Evolutionary conservation across 164 flowering plant genomes (phyloP).

Genomic region (Vitis cinerea): DNA sequence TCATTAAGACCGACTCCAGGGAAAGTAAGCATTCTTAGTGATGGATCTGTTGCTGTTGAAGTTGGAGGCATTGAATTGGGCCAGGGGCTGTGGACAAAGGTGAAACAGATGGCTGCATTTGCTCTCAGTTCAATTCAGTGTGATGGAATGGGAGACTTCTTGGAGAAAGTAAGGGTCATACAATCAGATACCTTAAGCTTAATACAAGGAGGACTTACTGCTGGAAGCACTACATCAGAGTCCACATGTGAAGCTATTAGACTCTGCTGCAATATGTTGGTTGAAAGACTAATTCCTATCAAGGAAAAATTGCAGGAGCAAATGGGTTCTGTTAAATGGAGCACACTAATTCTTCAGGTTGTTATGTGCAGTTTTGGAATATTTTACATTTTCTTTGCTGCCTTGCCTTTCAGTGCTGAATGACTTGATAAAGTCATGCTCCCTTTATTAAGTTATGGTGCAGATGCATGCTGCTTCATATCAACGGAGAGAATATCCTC

Average conservation of each 20-base stretch:
- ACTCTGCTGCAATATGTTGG: constrained; percentile 67
- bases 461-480: not conserved
- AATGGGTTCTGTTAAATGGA: constrained; percentile 63
- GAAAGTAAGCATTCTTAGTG: constrained; percentile 75
- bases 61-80: constrained; percentile 96
- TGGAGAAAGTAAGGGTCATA: constrained; percentile 67
- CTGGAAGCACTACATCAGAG: constrained; percentile 92
- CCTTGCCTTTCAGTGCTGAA: not conserved
- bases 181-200: constrained; percentile 86
- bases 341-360: constrained; percentile 61
- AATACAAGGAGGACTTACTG: constrained; percentile 83
- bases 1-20: constrained; percentile 64
- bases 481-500: not conserved
- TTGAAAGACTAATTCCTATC: constrained; percentile 61
- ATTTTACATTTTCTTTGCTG: no score
- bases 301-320: constrained; percentile 51
- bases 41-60: constrained; percentile 89
- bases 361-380: not conserved
- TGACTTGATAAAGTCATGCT: not conserved
- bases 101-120: constrained; percentile 81
- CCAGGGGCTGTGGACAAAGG: constrained; percentile 97
- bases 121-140: constrained; percentile 54
- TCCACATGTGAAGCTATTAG: constrained; percentile 88
- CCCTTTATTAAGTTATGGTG: not conserved
- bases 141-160: constrained; percentile 45